These are phyloP conservation scores for Erucastrum elatum DNA, from an alignment of 345 rosid genomes.

Conservation along the genomic window DNA sequence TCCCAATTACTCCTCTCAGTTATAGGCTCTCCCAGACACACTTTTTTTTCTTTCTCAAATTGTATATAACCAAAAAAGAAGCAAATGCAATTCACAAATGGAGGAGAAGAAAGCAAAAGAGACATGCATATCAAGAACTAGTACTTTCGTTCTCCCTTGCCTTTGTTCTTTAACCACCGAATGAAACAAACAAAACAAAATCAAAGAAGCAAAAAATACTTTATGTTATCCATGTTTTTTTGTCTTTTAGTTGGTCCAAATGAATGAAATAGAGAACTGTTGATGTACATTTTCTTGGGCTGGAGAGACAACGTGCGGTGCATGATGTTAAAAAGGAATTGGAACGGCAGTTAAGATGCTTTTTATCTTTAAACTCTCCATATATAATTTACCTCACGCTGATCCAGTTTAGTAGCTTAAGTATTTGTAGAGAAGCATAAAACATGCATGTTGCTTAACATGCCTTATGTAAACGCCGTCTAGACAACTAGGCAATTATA, in stretches of 20 bases:
- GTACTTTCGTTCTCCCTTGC: constrained; percentile 13
- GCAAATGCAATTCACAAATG: constrained; percentile 20
- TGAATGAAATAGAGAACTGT: constrained; percentile 33
- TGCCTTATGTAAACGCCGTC: not conserved
- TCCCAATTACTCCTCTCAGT: constrained; percentile 29
- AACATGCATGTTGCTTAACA: not conserved
- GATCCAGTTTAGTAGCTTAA: not conserved
- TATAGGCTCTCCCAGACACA: constrained; percentile 1
- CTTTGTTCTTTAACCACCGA: constrained; percentile 32
- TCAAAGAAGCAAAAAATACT: constrained; percentile 11
- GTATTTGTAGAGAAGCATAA: constrained; percentile 1
- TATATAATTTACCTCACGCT: not conserved
- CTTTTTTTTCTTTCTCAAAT: constrained; percentile 4
- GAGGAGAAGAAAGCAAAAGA: constrained; percentile 32
- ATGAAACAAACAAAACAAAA: not conserved
- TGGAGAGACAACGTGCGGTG: constrained; percentile 35
- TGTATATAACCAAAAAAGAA: not conserved
- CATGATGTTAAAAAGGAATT: constrained; percentile 16
- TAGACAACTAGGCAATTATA: not conserved
- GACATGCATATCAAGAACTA: constrained; percentile 18
- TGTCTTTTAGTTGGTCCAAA: constrained; percentile 17
- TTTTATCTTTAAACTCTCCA: constrained; percentile 8
- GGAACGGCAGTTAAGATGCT: constrained; percentile 14
- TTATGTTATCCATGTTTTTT: not conserved
- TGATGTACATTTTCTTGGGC: constrained; percentile 32